A percentile compares a stretch with the other conserved stretches of the same genome.
These are phyloP conservation scores for Dissoconium aciculare DNA, from an alignment of 2,329 filamentous ascomycete species.

Conservation along the genomic window DNA sequence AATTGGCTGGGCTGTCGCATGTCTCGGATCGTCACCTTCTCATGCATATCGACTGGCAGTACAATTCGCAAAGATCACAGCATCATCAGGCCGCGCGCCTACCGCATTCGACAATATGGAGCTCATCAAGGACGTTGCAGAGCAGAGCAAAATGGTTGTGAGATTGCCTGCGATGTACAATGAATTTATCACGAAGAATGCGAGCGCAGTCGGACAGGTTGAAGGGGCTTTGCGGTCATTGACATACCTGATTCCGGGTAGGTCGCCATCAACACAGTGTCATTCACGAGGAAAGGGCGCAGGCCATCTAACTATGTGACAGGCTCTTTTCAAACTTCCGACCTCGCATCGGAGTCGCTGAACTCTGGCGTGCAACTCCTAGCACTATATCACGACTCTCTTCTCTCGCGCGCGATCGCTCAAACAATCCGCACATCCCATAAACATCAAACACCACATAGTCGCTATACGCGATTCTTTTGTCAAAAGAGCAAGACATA, in stretches of 20 bases:
- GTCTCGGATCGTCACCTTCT: no score
- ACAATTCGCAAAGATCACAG: no score
- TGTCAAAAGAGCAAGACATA: conserved; percentile 52
- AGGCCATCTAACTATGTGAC: conserved; percentile 13
- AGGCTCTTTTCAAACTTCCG: conserved; percentile 79
- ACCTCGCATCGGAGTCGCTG: conserved; percentile 82
- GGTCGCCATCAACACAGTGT: conserved; percentile 5
- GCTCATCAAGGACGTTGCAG: conserved; percentile 16
- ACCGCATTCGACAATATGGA: no score
- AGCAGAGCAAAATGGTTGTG: conserved; percentile 18
- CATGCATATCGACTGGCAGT: no score
- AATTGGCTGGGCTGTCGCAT: no score
- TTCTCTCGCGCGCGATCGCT: conserved; percentile 54
- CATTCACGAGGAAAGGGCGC: background rate
- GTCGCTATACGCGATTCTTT: conserved; percentile 51
- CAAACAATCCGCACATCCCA: conserved; percentile 38
- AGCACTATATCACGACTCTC: conserved; percentile 79
- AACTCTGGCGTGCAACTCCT: conserved; percentile 72
- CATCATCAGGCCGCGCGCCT: no score
- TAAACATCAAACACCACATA: conserved; percentile 37
- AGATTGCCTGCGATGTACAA: conserved; percentile 49
- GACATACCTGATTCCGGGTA: conserved; percentile 88
- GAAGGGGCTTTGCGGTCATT: conserved; percentile 84
- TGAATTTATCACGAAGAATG: conserved; percentile 89
- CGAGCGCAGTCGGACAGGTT: conserved; percentile 83